Evolutionary conservation across 78 protist genomes (phyloP), one percentile per base, ranked within the genome.

Genomic region (Goniomonas avonlea): DNA sequence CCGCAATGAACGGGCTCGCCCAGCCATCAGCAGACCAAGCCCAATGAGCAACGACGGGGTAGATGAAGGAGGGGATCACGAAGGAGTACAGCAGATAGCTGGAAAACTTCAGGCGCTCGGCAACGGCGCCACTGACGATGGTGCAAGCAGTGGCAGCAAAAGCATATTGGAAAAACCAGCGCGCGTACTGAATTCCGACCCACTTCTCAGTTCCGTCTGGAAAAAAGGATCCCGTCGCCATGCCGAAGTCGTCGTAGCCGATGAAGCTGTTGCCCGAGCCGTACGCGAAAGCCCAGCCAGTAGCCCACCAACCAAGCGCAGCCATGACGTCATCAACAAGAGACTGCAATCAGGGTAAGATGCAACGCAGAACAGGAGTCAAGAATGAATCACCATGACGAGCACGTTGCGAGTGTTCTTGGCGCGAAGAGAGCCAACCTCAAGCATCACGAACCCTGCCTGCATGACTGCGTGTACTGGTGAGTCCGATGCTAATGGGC

Each of bases 361-460:
- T n/a, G n/a, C n/a, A n/a, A n/a, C n/a, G n/a, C n/a, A n/a, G n/a
- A n/a, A n/a, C n/a, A n/a, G n/a, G n/a, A n/a, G n/a, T n/a, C n/a
- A n/a, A n/a, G n/a, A n/a, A n/a, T n/a, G n/a, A n/a, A n/a, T n/a
- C n/a, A n/a, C n/a, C n/a, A n/a, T 37, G 38, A 53, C 18, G 47
- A 53, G 50, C 31, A 69, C 39, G 77, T 69, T 41, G 74, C 40
- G 18, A n/a, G 40, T 53, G 55, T 66, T 66, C 74, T 66, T 66
- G 29, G 74, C 40, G 55, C 31, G 74, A 5, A 66, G 56, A 32
- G 13, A 21, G 34, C 80, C 80, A 4, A 69, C 61, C 55, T 55
- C 93, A 41, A 92, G 87, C 81, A 89, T 70, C 76, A 87, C 87
- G 71, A 89, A 92, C 27, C 96, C 96, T 11, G 83, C 80, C 79